Conservation (phyloP, 768 basidiomycete species). For the Brasilioporus rufonigricans region DNA sequence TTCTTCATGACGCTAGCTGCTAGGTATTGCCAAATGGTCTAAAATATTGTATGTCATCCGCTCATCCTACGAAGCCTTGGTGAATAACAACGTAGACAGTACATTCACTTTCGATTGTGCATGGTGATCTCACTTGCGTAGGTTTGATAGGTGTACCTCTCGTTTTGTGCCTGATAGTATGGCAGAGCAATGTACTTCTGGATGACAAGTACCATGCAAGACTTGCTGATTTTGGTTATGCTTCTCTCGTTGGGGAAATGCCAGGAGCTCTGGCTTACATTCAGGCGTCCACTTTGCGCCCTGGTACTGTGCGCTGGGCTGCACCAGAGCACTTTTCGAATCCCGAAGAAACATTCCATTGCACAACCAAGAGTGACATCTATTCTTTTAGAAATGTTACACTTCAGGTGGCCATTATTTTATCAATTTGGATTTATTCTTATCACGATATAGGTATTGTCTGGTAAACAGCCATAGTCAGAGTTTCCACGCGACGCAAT, state of each 20-base stretch:
- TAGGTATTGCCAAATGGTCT: neutral
- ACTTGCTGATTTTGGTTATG: slow-evolving; percentile 7
- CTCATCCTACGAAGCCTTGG: neutral
- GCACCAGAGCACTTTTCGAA: slow-evolving; percentile 7
- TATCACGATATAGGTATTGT: neutral
- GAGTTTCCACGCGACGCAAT: neutral
- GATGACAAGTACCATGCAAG: slow-evolving; percentile 1
- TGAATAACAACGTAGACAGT: neutral
- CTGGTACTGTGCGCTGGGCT: slow-evolving; percentile 4
- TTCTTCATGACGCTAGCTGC: neutral
- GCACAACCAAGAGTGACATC: slow-evolving; percentile 7
- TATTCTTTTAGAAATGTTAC: slow-evolving; percentile 10
- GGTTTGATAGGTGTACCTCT: neutral
- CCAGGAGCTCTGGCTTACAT: slow-evolving; percentile 5
- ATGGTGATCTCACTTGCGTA: slow-evolving; percentile 11
- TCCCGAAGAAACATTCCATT: neutral
- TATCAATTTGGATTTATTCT: neutral
- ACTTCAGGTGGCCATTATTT: neutral
- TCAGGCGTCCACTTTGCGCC: slow-evolving; percentile 2
- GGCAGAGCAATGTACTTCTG: slow-evolving; percentile 7
- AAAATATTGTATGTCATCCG: slow-evolving; percentile 1
- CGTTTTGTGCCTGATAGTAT: neutral
- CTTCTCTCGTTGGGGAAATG: slow-evolving; percentile 6
- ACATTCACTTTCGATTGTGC: slow-evolving; percentile 2
- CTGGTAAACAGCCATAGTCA: slow-evolving; percentile 4